These are phyloP conservation scores for Trametes pubescens DNA, from an alignment of 1,284 basidiomycete genomes.

Conservation along the genomic window DNA sequence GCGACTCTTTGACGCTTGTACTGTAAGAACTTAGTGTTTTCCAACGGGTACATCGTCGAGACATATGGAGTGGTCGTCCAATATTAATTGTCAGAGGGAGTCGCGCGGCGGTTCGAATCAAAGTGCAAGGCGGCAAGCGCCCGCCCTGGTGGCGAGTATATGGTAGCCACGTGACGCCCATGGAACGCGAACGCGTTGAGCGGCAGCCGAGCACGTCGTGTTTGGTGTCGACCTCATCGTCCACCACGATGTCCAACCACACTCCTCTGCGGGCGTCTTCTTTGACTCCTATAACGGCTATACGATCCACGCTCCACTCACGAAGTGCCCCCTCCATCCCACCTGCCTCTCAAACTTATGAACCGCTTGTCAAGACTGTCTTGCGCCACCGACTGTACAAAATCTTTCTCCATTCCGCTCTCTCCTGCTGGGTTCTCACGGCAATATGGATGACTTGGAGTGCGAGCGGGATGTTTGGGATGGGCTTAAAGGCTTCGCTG, in stretches of 20 bases:
- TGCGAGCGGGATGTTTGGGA: constrained; percentile 39
- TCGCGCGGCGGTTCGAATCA: no score
- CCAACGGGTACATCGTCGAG: no score
- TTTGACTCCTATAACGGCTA: constrained; percentile 41
- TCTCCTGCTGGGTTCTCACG: constrained; percentile 55
- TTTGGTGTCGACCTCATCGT: constrained; percentile 23
- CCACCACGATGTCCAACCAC: constrained; percentile 27
- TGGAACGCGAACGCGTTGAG: constrained; percentile 28
- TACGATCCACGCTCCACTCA: constrained; percentile 48
- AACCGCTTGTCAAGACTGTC: constrained; percentile 64
- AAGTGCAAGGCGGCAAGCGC: neutral
- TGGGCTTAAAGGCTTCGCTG: constrained; percentile 46
- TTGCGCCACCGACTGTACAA: constrained; percentile 61
- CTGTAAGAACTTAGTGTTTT: no score
- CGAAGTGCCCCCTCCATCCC: constrained; percentile 57
- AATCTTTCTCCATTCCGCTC: constrained; percentile 59
- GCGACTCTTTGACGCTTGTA: no score
- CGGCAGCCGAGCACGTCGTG: constrained; percentile 9
- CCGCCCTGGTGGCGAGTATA: constrained; percentile 3
- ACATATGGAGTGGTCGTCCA: no score
- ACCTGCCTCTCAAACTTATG: constrained; percentile 58
- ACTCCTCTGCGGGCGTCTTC: constrained; percentile 20
- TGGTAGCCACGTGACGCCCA: constrained; percentile 24
- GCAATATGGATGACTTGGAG: constrained; percentile 48
- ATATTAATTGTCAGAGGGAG: no score